phyloP scores from a whole-genome alignment of 108 stramenopile species.

The Asterionellopsis glacialis region DNA sequence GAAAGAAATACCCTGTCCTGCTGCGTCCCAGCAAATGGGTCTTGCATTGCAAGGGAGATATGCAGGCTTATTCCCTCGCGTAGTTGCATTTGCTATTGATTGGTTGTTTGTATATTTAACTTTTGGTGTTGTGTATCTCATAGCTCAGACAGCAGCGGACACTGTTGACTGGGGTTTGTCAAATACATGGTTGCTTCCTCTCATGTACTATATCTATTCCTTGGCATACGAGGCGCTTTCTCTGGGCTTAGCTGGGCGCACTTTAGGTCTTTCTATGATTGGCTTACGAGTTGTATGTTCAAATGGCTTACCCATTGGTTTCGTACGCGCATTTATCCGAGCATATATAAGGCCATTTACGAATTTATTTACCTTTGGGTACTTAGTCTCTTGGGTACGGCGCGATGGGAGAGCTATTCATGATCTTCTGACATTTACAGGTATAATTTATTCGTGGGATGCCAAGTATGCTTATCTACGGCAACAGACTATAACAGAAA shows the following conservation, averaged over 20 bases:
- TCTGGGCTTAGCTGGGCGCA: constrained; percentile 10
- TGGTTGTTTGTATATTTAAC: background rate
- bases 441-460: constrained; percentile 25
- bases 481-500: background rate
- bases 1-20: constrained; percentile 3
- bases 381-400: constrained; percentile 13
- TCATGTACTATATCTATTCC: background rate
- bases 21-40: constrained; percentile 2
- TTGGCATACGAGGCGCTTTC: background rate
- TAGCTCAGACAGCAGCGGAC: too few relatives aligned
- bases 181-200: too few relatives aligned
- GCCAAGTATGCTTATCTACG: constrained; percentile 5
- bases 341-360: constrained; percentile 7
- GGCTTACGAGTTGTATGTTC: constrained; percentile 21
- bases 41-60: constrained; percentile 23
- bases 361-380: constrained; percentile 3
- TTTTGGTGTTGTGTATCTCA: too few relatives aligned
- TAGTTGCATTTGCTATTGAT: constrained; percentile 10
- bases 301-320: constrained; percentile 7
- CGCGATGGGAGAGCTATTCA: constrained; percentile 13
- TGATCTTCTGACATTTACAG: constrained; percentile 20
- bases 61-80: constrained; percentile 13
- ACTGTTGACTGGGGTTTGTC: too few relatives aligned
- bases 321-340: constrained; percentile 12
- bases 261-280: constrained; percentile 22